A percentile compares a stretch with the other conserved stretches of the same genome.
phyloP scores from a whole-genome alignment of 2,329 filamentous ascomycete species.

The Tolypocladium guangdongense region DNA sequence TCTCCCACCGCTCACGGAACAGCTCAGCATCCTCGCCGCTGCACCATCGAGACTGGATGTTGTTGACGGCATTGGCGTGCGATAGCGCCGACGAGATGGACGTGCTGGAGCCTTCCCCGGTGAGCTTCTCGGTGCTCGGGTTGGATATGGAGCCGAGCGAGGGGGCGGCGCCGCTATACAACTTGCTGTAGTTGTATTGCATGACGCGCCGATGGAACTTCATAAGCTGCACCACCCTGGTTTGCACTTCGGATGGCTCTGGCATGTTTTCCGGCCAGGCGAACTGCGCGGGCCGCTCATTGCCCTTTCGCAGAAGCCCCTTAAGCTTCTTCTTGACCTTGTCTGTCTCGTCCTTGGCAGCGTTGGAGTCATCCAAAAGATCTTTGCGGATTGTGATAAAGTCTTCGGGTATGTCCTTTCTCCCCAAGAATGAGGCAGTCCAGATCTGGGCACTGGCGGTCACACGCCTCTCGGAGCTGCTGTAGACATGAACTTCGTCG shows the following conservation, averaged over 20 bases:
- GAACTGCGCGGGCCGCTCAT: constrained; percentile 86
- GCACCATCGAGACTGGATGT: constrained; percentile 88
- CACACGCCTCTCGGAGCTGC: constrained; percentile 87
- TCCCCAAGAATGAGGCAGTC: constrained; percentile 76
- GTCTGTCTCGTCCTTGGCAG: constrained; percentile 98
- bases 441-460: constrained; percentile 96
- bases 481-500: constrained; percentile 89
- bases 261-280: constrained; percentile 96
- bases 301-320: constrained; percentile 80
- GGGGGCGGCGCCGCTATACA: constrained; percentile 56
- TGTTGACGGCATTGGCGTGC: constrained; percentile 51
- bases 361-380: constrained; percentile 91
- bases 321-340: constrained; percentile 99
- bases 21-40: constrained; percentile 90
- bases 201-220: constrained; percentile 94
- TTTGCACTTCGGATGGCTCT: constrained; percentile 86
- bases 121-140: constrained; percentile 34
- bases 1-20: constrained; percentile 96
- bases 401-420: constrained; percentile 74
- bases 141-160: constrained; percentile 49
- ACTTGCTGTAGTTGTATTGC: constrained; percentile 81
- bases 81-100: constrained; percentile 41
- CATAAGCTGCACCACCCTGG: constrained; percentile 89
- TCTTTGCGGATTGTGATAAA: constrained; percentile 90
- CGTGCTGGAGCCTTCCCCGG: constrained; percentile 28